Percentiles rank a stretch among this genome's conserved stretches.
Conservation (phyloP, 148 eudicot genomes). For the Silene latifolia region DNA sequence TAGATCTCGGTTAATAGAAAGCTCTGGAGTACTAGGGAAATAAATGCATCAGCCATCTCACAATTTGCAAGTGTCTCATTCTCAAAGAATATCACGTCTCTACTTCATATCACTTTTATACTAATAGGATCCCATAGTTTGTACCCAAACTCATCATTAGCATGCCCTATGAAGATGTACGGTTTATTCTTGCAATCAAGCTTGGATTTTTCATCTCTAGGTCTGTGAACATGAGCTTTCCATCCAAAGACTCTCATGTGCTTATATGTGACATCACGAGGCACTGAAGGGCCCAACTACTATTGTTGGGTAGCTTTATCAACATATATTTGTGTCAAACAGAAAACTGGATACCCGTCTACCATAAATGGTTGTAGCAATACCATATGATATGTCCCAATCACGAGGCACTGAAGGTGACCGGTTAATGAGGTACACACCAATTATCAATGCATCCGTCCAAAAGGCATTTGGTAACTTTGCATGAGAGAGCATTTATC, state of each 20-base stretch:
- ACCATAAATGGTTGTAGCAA: too few species aligned
- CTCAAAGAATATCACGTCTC: constrained; percentile 21
- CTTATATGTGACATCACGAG: constrained; percentile 4
- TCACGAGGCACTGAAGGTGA: too few species aligned
- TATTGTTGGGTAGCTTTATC: too few species aligned
- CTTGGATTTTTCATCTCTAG: constrained; percentile 15
- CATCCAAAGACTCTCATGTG: constrained; percentile 25
- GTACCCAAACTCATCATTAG: constrained; percentile 20
- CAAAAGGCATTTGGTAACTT: constrained; percentile 11
- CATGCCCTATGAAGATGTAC: constrained; percentile 15
- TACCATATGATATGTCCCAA: too few species aligned
- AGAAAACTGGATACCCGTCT: too few species aligned
- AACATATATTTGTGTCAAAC: too few species aligned
- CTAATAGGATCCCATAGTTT: constrained; percentile 15
- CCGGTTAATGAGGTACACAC: too few species aligned
- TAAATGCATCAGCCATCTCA: not conserved
- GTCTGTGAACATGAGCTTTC: constrained; percentile 12
- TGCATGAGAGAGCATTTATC: constrained; percentile 14
- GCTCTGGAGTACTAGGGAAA: not conserved
- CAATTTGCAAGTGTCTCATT: constrained; percentile 15
- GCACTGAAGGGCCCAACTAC: constrained; percentile 21
- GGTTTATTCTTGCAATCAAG: constrained; percentile 3
- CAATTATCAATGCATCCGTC: constrained; percentile 13
- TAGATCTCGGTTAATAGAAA: not conserved
- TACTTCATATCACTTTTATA: constrained; percentile 15